phyloP scores from a whole-genome alignment of 768 basidiomycete genomes.

The Suillus subalutaceus region DNA sequence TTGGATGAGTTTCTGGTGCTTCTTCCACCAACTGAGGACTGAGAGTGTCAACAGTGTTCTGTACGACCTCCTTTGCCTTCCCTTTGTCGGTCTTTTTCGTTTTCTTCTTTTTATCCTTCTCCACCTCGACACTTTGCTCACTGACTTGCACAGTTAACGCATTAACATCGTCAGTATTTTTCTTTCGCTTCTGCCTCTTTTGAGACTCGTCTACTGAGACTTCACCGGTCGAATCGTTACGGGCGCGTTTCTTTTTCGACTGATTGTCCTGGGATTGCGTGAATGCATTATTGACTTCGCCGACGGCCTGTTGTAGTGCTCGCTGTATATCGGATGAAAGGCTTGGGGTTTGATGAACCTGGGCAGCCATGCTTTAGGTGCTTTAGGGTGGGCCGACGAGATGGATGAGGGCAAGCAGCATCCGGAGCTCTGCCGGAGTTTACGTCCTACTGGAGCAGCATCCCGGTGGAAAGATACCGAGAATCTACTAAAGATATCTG shows the following conservation, averaged over 20 bases:
- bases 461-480: constrained; percentile 16
- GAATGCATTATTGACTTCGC: constrained; percentile 46
- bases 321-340: constrained; percentile 50
- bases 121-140: background rate
- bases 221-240: constrained; percentile 16
- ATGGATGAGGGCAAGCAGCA: constrained; percentile 44
- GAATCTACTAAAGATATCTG: constrained; percentile 20
- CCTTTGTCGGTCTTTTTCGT: constrained; percentile 37
- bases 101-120: constrained; percentile 29
- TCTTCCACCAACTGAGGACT: constrained; percentile 40
- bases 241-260: constrained; percentile 39
- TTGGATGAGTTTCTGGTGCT: constrained; percentile 39
- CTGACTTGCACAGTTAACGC: background rate
- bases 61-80: constrained; percentile 34
- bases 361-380: constrained; percentile 26
- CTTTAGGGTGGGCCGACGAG: constrained; percentile 45
- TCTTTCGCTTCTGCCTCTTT: constrained; percentile 38
- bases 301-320: constrained; percentile 53
- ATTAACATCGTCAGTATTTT: constrained; percentile 24
- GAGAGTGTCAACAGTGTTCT: constrained; percentile 30
- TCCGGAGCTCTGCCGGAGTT: constrained; percentile 7
- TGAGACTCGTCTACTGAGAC: constrained; percentile 19
- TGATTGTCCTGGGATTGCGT: constrained; percentile 26
- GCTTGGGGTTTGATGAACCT: constrained; percentile 13
- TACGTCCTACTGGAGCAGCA: constrained; percentile 7